Evolutionary conservation across 2,329 filamentous ascomycete species (phyloP).

Genomic region (Nectriaceae sp.): DNA sequence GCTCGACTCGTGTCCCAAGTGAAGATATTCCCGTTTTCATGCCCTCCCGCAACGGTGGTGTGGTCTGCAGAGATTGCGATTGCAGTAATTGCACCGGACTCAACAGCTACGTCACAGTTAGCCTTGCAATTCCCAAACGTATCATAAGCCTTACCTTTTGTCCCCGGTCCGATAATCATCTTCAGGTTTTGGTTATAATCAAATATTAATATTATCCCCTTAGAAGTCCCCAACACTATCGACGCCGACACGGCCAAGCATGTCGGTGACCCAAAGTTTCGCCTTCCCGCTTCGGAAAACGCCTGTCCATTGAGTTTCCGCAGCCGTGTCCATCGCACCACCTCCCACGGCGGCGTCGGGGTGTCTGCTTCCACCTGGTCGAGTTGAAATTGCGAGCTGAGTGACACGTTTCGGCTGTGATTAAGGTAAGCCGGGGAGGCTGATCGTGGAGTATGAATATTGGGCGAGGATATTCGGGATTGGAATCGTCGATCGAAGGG

Average conservation of each 20-base stretch:
- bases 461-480: constrained; percentile 69
- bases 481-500: constrained; percentile 96
- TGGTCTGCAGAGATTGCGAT: constrained; percentile 93
- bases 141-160: constrained; percentile 64
- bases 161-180: constrained; percentile 89
- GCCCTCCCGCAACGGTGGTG: constrained; percentile 85
- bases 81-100: constrained; percentile 84
- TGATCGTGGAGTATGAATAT: constrained; percentile 62
- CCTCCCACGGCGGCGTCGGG: constrained; percentile 87
- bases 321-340: constrained; percentile 92
- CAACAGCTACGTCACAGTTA: constrained; percentile 66
- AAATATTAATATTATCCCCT: constrained; percentile 92
- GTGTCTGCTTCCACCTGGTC: constrained; percentile 68
- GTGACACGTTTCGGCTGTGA: constrained; percentile 79
- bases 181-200: constrained; percentile 97
- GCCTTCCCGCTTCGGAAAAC: constrained; percentile 88
- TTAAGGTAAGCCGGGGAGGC: constrained; percentile 76
- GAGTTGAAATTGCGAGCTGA: constrained; percentile 68
- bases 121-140: constrained; percentile 7
- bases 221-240: constrained; percentile 89
- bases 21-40: constrained; percentile 88
- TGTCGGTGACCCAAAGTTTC: constrained; percentile 89
- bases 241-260: constrained; percentile 85
- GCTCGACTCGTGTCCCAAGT: constrained; percentile 90
- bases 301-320: constrained; percentile 86